Evolutionary conservation across 306 rosid species (phyloP).

Genomic region (Boehmeria nivea): DNA sequence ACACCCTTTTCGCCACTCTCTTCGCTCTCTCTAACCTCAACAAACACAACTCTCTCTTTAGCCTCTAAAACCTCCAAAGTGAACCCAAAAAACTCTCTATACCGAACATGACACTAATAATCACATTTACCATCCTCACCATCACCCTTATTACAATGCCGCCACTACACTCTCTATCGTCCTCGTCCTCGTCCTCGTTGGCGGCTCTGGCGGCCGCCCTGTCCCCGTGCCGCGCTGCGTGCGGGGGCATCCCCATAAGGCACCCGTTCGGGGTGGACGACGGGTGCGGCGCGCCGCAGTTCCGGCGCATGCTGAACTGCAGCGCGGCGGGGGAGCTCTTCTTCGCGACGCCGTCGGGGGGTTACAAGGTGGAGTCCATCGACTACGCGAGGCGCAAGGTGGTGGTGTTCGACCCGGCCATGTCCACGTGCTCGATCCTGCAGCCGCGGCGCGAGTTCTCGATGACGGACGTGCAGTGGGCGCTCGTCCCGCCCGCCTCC

Average conservation of each 20-base stretch:
- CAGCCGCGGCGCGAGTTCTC: constrained; percentile 85
- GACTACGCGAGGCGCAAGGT: constrained; percentile 52
- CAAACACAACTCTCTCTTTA: too few relatives aligned
- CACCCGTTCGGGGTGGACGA: constrained; percentile 85
- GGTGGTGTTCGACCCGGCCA: constrained; percentile 69
- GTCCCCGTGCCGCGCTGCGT: constrained; percentile 61
- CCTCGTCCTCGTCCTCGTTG: too few relatives aligned
- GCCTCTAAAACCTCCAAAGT: too few relatives aligned
- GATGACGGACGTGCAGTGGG: constrained; percentile 73
- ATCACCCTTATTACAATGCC: too few relatives aligned
- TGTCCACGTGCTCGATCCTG: constrained; percentile 93
- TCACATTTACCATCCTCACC: too few relatives aligned
- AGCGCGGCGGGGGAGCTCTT: constrained; percentile 42
- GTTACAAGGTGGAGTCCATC: constrained; percentile 80
- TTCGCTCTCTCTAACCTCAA: not conserved
- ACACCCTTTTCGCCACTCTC: too few relatives aligned
- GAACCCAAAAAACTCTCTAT: too few relatives aligned
- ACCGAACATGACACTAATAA: not conserved
- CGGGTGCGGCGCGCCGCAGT: constrained; percentile 91
- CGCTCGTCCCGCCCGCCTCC: constrained; percentile 76
- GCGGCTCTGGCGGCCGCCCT: too few relatives aligned
- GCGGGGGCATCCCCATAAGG: constrained; percentile 60
- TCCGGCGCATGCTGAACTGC: constrained; percentile 75
- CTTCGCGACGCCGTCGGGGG: constrained; percentile 77
- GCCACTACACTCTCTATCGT: too few relatives aligned